Conservation (phyloP, 805 yeast genomes). For the Metschnikowia drakensbergensis region DNA sequence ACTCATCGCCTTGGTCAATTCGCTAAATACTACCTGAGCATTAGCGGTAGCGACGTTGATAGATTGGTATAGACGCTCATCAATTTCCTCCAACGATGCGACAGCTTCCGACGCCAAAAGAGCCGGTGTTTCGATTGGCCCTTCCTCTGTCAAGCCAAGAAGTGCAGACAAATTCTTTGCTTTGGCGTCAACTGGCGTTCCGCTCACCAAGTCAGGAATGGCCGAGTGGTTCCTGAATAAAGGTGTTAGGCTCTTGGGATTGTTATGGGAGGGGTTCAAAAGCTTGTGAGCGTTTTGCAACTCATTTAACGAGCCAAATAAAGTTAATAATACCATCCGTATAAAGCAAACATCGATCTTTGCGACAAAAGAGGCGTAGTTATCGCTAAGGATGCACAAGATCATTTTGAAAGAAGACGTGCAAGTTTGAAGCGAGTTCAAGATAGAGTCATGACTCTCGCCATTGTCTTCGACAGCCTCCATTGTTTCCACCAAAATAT, state of each 20-base stretch:
- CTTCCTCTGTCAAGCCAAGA: constrained; percentile 9
- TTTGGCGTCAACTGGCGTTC: constrained; percentile 5
- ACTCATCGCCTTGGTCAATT: constrained; percentile 63
- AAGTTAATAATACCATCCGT: constrained; percentile 19
- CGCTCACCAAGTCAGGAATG: neutral
- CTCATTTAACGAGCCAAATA: constrained; percentile 63
- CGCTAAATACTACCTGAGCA: constrained; percentile 76
- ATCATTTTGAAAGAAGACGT: constrained; percentile 50
- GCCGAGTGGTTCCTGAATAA: constrained; percentile 8
- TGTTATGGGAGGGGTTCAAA: constrained; percentile 14
- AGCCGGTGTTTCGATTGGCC: constrained; percentile 8
- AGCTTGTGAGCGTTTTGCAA: constrained; percentile 60
- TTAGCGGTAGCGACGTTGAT: constrained; percentile 59
- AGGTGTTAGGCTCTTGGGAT: neutral
- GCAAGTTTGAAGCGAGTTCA: constrained; percentile 30
- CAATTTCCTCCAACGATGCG: constrained; percentile 43
- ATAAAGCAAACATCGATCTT: constrained; percentile 62
- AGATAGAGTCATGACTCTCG: constrained; percentile 28
- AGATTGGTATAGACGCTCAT: constrained; percentile 62
- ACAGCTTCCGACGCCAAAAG: constrained; percentile 12
- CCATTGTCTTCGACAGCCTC: constrained; percentile 44
- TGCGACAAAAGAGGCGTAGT: constrained; percentile 46
- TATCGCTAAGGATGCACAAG: constrained; percentile 45
- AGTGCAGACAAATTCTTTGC: constrained; percentile 7
- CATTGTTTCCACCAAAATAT: constrained; percentile 52